Evolutionary conservation across 192 early-diverging fungal genomes (phyloP).

Genomic region (Geranomyces variabilis): DNA sequence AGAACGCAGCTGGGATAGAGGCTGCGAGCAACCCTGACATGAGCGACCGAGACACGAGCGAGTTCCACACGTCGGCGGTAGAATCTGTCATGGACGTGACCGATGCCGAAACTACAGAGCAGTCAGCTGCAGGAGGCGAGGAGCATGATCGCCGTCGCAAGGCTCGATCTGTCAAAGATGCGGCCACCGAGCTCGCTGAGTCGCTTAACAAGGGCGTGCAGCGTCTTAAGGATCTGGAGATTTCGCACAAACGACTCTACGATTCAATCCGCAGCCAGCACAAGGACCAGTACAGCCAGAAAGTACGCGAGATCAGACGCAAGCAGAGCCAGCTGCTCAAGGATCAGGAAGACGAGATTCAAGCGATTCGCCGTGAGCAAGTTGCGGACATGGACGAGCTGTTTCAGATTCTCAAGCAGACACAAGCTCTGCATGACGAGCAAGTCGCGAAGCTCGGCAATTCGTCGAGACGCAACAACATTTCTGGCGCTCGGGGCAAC

Average conservation of each 20-base stretch:
- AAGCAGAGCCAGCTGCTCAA: constrained; percentile 21
- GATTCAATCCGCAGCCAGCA: constrained; percentile 26
- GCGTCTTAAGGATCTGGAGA: constrained; percentile 19
- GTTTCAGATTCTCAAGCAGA: constrained; percentile 12
- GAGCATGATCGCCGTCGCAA: constrained; percentile 13
- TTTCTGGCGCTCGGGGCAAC: constrained; percentile 6
- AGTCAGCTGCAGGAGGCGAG: not conserved
- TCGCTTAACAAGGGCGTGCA: constrained; percentile 29
- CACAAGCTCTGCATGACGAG: constrained; percentile 4
- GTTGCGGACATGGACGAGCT: constrained; percentile 40
- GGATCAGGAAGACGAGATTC: constrained; percentile 33
- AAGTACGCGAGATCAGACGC: constrained; percentile 32
- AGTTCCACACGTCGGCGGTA: not conserved
- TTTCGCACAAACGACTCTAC: constrained; percentile 8
- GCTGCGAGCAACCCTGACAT: constrained; percentile 12
- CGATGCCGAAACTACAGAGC: not conserved
- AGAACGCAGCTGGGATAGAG: not conserved
- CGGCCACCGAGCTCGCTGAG: constrained; percentile 19
- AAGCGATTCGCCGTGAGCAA: constrained; percentile 32
- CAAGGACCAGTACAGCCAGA: constrained; percentile 23
- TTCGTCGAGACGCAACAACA: not conserved
- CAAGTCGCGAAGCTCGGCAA: not conserved
- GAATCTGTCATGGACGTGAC: not conserved
- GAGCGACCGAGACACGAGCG: constrained; percentile 18
- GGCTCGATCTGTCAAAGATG: not conserved